phyloP scores from a whole-genome alignment of 192 early-diverging fungal species.

The Cetraspora pellucida region DNA sequence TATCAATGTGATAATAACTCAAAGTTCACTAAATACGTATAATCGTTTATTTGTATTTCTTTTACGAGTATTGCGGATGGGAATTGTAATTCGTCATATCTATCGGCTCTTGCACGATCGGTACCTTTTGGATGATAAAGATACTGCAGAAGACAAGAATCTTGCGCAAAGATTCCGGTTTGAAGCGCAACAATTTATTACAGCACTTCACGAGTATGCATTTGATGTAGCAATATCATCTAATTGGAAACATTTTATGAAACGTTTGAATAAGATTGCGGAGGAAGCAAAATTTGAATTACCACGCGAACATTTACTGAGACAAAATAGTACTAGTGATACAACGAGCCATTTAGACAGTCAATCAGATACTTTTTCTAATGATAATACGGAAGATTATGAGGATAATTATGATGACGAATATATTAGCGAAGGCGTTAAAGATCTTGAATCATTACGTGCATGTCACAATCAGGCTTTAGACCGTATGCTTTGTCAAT shows the following conservation, averaged over 20 bases:
- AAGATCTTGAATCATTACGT: conserved; percentile 45
- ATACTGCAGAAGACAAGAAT: conserved; percentile 25
- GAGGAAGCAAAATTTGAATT: conserved; percentile 32
- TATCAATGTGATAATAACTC: conserved; percentile 47
- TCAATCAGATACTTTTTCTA: conserved; percentile 5
- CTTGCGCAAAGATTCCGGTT: conserved; percentile 49
- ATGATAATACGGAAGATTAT: neutral
- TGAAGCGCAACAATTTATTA: conserved; percentile 51
- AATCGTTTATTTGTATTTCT: conserved; percentile 53
- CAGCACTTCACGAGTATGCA: conserved; percentile 49
- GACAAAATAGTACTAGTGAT: neutral
- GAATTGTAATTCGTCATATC: conserved; percentile 41
- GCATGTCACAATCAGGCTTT: conserved; percentile 51
- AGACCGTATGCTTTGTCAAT: conserved; percentile 51
- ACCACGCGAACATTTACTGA: neutral
- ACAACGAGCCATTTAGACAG: neutral
- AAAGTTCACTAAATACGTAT: conserved; percentile 46
- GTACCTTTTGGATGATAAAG: conserved; percentile 22
- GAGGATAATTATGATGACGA: conserved; percentile 24
- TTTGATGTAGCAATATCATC: conserved; percentile 45
- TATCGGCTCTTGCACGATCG: conserved; percentile 39
- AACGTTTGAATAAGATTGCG: conserved; percentile 37
- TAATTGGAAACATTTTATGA: conserved; percentile 52
- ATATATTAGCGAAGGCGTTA: conserved; percentile 21
- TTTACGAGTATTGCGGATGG: conserved; percentile 45